These are phyloP conservation scores for Hyphopichia homilentoma DNA, from an alignment of 805 yeast genomes.

Conservation along the genomic window DNA sequence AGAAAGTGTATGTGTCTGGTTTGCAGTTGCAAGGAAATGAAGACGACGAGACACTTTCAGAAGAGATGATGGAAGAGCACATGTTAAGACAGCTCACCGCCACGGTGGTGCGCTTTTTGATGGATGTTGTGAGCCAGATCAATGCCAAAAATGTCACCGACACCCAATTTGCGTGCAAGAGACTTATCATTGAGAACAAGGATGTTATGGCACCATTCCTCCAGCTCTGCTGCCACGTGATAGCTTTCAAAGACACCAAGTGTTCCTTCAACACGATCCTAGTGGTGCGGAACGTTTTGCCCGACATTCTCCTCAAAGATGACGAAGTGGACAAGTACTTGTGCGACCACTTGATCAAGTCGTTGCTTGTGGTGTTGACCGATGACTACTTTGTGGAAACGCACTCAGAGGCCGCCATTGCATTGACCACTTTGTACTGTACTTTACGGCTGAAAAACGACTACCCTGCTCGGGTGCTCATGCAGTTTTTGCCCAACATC, in stretches of 20 bases:
- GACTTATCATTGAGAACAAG: conserved; percentile 60
- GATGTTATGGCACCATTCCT: conserved; percentile 75
- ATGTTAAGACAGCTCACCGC: conserved; percentile 89
- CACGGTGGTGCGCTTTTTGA: conserved; percentile 79
- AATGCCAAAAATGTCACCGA: conserved; percentile 50
- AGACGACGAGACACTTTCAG: conserved; percentile 82
- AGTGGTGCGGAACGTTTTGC: conserved; percentile 69
- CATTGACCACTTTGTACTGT: conserved; percentile 75
- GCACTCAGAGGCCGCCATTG: conserved; percentile 88
- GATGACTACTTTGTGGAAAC: conserved; percentile 82
- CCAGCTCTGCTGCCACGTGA: conserved; percentile 68
- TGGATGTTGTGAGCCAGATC: conserved; percentile 83
- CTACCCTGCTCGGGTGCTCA: conserved; percentile 61
- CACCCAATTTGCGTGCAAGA: conserved; percentile 63
- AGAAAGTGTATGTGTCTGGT: conserved; percentile 55
- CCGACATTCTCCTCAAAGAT: conserved; percentile 63
- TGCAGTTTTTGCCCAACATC: conserved; percentile 51
- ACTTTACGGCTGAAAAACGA: conserved; percentile 66
- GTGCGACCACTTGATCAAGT: conserved; percentile 62
- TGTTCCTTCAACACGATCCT: conserved; percentile 89
- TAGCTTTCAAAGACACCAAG: conserved; percentile 82
- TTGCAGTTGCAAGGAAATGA: conserved; percentile 54
- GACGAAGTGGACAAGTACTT: conserved; percentile 72
- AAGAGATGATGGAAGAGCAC: conserved; percentile 98
- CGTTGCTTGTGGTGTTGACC: conserved; percentile 61